Evolutionary conservation across 2,329 filamentous ascomycete genomes (phyloP).

Genomic region (Byssochlamys sp.): DNA sequence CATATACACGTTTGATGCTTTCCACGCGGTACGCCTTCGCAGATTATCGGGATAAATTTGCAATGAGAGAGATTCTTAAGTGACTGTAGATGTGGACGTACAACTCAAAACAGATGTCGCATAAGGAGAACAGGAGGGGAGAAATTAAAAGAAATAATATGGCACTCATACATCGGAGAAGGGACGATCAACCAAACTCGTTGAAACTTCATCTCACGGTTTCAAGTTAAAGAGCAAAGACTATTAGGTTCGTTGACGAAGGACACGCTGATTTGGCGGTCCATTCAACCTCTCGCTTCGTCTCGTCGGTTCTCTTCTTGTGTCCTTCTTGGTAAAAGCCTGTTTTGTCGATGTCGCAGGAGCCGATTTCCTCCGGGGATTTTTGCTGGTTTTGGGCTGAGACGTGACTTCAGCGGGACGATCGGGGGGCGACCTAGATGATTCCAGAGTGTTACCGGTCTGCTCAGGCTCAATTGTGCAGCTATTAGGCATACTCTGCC

Average conservation of each 20-base stretch:
- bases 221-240: background rate
- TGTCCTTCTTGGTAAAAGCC: background rate
- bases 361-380: background rate
- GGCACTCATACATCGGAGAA: background rate
- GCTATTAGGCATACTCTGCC: background rate
- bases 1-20: background rate
- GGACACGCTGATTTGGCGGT: background rate
- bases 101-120: background rate
- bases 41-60: background rate
- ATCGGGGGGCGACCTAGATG: background rate
- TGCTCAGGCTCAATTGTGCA: background rate
- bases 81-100: background rate
- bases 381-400: background rate
- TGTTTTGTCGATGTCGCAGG: background rate
- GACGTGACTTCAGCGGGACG: background rate
- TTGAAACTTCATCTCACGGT: background rate
- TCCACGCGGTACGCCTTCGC: background rate
- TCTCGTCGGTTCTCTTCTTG: background rate
- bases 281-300: conserved; percentile 2
- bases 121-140: background rate
- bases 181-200: background rate
- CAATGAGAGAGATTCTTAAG: background rate
- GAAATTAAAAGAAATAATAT: background rate
- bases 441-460: background rate
- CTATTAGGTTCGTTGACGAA: background rate